Base-by-base conservation (phyloP, 129 eudicot genomes). In the Centella asiatica region DNA sequence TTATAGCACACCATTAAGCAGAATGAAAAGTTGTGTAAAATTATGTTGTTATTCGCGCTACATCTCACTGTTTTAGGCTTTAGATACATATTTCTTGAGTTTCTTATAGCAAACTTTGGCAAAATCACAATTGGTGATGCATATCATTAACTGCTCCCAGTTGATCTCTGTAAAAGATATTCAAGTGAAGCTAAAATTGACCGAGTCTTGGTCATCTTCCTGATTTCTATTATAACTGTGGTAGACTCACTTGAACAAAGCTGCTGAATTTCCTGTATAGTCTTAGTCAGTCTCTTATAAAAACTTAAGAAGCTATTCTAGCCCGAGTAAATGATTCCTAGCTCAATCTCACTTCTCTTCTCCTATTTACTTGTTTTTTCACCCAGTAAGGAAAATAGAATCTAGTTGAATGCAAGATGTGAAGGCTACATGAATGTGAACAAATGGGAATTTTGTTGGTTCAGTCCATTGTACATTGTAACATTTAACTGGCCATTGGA, bases 281-380 rank as follows among this genome's bases (percentile, higher is more conserved):
- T 65, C 70, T 36, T 54, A 26, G 58, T 65, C 70, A 40, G 51
- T 23, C 29, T 28, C 9, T n/a, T 36, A 34, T 51, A 65, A 17
- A 19, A 34, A 13, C 29, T n/a, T n/a, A n/a, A n/a, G n/a, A 28
- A 28, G 9, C 20, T 54, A 28, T 56, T 56, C 61, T 4, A 20
- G 29, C 19, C 60, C 40, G 31, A 33, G 48, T 42, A 20, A 20
- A 32, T 59, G n/a, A 59, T 45, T 13, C 29, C 22, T 6, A 26
- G 49, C 36, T 39, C 27, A 22, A 60, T 22, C 32, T 40, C 48
- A 24, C 29, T 37, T 37, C 12, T 13, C 2, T 13, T 36, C 7
- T 4, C 7, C 42, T 36, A 13, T 37, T 37, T n/a, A 37, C 42
- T 37, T 37, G 12, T 37, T 29, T 17, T 4, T 17, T 27, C 34